Base-by-base conservation (phyloP, 2,329 filamentous ascomycete genomes). In the Lizonia empirigonia region DNA sequence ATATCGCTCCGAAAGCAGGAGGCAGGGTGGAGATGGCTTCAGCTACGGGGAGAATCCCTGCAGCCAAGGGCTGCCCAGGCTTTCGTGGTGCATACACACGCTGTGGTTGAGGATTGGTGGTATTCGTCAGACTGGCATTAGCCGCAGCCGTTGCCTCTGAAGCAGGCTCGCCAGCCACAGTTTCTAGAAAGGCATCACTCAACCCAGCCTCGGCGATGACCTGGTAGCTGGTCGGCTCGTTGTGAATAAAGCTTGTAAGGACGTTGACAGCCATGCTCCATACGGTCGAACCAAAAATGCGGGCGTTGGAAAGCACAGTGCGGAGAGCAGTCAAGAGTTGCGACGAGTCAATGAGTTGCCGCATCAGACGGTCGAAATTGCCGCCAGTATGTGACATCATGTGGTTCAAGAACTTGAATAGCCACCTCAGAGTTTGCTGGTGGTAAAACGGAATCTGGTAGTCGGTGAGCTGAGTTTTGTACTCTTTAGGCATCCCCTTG, bases 251-350 rank as follows among this genome's bases (percentile, higher is more conserved):
- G 63, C 91, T 93, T 68, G 90, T 94, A 41, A 99, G 79, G 49
- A 97, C 93, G 46, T 88, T 92, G 55, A 96, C 90, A 6, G 91
- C 89, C 70, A 92, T 92, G 39, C 91, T 96, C 94, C 94, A 99
- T 5, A 97, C 91, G 52, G 94, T 88, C 2, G 93, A 94, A 10
- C 94, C 94, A 69, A 92, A 99, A 29, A 86, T 80, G 44, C 80
- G 80, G 29, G 89, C 87, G 64, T 96, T 88, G 57, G 88, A 85
- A 57, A 97, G 88, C 36, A 99, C 90, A 29, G 86, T 82, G 45
- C 90, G 86, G 41, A 99, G 80, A 50, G 89, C 90, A 18, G 80
- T 82, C 36, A 99, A 80, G 36, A 99, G 80, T 54, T 89, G 88
- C 19, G 92, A 89, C 35, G 94, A 96, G 72, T 99, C 95, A 38